phyloP scores from a whole-genome alignment of 2,329 filamentous ascomycete species.

The Ramularia endophylla region DNA sequence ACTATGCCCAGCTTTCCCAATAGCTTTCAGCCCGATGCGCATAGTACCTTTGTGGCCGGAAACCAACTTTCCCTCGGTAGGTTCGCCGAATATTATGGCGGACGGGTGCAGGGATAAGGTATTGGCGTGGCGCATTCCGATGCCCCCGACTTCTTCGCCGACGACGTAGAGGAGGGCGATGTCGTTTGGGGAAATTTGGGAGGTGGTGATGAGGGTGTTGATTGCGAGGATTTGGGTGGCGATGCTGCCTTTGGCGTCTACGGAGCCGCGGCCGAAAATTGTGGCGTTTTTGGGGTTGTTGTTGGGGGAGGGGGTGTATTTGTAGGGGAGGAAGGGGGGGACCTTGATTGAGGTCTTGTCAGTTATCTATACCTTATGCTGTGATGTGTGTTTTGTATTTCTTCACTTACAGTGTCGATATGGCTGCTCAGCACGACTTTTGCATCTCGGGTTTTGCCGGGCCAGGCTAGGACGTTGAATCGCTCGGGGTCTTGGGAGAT shows the following conservation, averaged over 20 bases:
- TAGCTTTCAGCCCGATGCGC: conserved; percentile 59
- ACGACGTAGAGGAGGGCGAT: conserved; percentile 59
- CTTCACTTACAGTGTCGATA: conserved; percentile 60
- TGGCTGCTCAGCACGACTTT: conserved; percentile 68
- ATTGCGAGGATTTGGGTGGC: conserved; percentile 69
- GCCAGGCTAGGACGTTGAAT: conserved; percentile 73
- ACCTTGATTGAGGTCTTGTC: too few species aligned
- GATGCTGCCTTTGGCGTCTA: conserved; percentile 55
- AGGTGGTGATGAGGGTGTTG: conserved; percentile 42
- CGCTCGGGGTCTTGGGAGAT: conserved; percentile 40
- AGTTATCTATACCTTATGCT: too few species aligned
- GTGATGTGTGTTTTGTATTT: too few species aligned
- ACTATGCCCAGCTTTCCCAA: conserved; percentile 75
- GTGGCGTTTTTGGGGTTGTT: conserved; percentile 33
- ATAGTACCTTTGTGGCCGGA: conserved; percentile 87
- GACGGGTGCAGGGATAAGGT: conserved; percentile 44
- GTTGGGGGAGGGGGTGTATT: too few species aligned
- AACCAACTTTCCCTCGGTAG: conserved; percentile 81
- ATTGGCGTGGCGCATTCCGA: conserved; percentile 65
- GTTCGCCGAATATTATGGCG: conserved; percentile 85
- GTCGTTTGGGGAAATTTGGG: conserved; percentile 38
- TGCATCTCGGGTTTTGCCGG: conserved; percentile 44
- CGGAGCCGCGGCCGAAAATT: conserved; percentile 62
- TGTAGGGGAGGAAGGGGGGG: conserved; percentile 66
- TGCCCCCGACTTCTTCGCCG: conserved; percentile 74